Evolutionary conservation across 106 monocot species (phyloP), one percentile per base, ranked within the genome.

Genomic region (Agapanthus africanus): DNA sequence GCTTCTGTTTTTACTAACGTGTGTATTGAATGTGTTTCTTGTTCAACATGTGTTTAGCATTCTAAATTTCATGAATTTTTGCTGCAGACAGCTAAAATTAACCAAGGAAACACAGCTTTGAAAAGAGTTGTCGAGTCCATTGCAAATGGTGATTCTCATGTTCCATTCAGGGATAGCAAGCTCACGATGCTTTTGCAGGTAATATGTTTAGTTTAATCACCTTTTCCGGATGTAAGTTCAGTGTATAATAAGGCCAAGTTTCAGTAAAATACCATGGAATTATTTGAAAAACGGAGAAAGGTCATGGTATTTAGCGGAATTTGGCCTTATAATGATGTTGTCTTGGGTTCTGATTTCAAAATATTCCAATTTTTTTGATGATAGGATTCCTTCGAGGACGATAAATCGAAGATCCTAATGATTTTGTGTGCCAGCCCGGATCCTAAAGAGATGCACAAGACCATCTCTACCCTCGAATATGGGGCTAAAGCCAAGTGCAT

Each of bases 401-500:
- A 90, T 44, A 99, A 87, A 68, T 92, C 97, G 16, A 99, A 92
- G 68, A 93, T 99, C 54, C 50, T 99, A 71, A 99, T 99, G 97
- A 93, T 99, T 68, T 74, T 99, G 22, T 99, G 97, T 60, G 97
- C 97, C 13, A 99, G 97, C 69, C 97, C 97, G 19, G 97, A 99
- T 59, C 90, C 87, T 9, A 84, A 81, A 65, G 97, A 99, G 46
- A 74, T 90, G 68, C 97, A 99, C 77, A 92, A 85, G 77, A 99
- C 97, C 0, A 83, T 99, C 18, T 80, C 97, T 9, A 99, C 97
- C 30, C 83, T 99, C 4, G 97, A 99, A 28, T 99, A 99, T 63
- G 97, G 97, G 10, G 97, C 97, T 10, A 99, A 99, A 63, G 97
- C 97, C 14, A 99, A 99, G 54, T 99, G 97, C 78, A 99, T 99